phyloP scores from a whole-genome alignment of 768 basidiomycete genomes.

The Roridomyces roridus region DNA sequence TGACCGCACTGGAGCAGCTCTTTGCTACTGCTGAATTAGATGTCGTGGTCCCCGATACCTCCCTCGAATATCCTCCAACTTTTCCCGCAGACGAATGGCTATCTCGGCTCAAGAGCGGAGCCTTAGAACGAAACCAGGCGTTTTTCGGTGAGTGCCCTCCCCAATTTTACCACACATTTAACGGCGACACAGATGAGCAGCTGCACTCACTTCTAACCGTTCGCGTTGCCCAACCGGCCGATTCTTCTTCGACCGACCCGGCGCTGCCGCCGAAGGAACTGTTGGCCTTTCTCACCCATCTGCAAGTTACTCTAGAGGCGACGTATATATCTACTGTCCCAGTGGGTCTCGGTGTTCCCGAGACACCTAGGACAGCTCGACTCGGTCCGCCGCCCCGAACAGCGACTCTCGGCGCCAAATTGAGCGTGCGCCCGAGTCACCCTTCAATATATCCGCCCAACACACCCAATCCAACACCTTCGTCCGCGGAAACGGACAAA shows the following conservation, averaged over 20 bases:
- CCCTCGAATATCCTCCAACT: constrained; percentile 63
- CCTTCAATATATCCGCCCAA: constrained; percentile 80
- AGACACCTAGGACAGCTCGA: constrained; percentile 43
- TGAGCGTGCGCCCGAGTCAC: constrained; percentile 46
- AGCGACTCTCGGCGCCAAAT: constrained; percentile 47
- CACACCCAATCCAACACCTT: constrained; percentile 86
- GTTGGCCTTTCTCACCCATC: constrained; percentile 66
- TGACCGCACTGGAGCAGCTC: constrained; percentile 61
- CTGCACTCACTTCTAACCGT: constrained; percentile 54
- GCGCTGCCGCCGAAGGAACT: constrained; percentile 51
- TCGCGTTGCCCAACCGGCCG: constrained; percentile 65
- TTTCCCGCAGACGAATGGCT: constrained; percentile 62
- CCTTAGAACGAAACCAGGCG: constrained; percentile 63
- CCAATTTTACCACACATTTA: constrained; percentile 17
- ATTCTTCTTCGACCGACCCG: constrained; percentile 41
- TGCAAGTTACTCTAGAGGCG: constrained; percentile 83
- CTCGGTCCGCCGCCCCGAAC: constrained; percentile 61
- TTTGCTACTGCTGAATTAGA: constrained; percentile 66
- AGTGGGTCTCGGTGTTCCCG: constrained; percentile 32
- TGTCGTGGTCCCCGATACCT: constrained; percentile 69
- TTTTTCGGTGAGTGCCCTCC: constrained; percentile 67
- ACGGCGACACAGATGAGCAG: constrained; percentile 57
- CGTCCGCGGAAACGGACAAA: constrained; percentile 72
- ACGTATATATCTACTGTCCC: constrained; percentile 72
- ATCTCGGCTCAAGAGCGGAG: constrained; percentile 43